Conservation (phyloP, 108 stramenopile genomes). For the Nitzschia sp. region DNA sequence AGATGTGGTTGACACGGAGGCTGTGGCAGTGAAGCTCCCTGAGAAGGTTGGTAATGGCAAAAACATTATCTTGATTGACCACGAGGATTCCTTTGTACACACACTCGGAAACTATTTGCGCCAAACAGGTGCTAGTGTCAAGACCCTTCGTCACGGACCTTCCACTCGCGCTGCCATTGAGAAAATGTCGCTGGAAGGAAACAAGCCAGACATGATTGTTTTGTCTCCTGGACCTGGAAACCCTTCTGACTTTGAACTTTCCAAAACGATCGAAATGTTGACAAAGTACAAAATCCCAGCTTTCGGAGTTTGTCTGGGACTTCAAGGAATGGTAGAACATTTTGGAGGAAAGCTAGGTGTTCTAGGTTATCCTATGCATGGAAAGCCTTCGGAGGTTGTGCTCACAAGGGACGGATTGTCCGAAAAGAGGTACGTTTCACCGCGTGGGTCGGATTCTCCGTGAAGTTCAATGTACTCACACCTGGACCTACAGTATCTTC, state of each 20-base stretch:
- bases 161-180: conserved; percentile 73
- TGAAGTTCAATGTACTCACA: background rate
- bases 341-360: conserved; percentile 94
- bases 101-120: conserved; percentile 97
- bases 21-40: conserved; percentile 13
- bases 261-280: conserved; percentile 76
- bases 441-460: background rate
- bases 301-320: conserved; percentile 97
- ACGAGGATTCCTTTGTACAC: conserved; percentile 98
- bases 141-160: conserved; percentile 88
- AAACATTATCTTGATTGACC: conserved; percentile 90
- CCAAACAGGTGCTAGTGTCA: conserved; percentile 94
- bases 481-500: conserved; percentile 67
- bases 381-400: conserved; percentile 85
- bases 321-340: conserved; percentile 97
- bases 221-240: conserved; percentile 97
- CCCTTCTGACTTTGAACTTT: conserved; percentile 90
- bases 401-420: conserved; percentile 62
- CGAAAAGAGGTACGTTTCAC: conserved; percentile 46
- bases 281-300: conserved; percentile 83
- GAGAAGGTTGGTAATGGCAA: conserved; percentile 76
- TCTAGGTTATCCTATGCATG: conserved; percentile 95
- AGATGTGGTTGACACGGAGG: conserved; percentile 25
- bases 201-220: conserved; percentile 90
- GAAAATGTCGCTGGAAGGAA: conserved; percentile 62